phyloP scores from a whole-genome alignment of 805 yeast species.

The Candida morakotiae region DNA sequence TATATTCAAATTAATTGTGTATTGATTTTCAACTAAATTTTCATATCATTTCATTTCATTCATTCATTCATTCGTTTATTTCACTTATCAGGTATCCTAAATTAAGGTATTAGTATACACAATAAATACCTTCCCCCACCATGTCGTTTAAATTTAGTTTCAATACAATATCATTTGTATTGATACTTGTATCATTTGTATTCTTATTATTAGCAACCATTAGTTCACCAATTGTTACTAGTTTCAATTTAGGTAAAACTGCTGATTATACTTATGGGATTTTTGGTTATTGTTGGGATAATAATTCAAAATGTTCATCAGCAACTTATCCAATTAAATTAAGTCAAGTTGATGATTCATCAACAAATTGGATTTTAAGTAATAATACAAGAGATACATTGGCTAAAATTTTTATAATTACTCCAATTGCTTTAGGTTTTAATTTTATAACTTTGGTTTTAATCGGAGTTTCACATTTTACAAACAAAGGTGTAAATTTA shows the following conservation, averaged over 20 bases:
- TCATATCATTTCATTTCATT: no score
- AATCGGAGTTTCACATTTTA: constrained; percentile 22
- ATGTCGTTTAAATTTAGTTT: constrained; percentile 7
- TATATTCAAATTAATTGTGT: no score
- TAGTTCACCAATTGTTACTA: constrained; percentile 53
- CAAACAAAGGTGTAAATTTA: constrained; percentile 20
- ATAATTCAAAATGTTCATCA: constrained; percentile 32
- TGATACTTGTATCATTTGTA: constrained; percentile 53
- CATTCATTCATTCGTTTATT: no score
- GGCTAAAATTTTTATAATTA: constrained; percentile 51
- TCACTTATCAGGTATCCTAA: no score
- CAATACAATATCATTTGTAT: constrained; percentile 16
- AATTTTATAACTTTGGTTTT: constrained; percentile 37
- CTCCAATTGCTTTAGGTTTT: constrained; percentile 66
- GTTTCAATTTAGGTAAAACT: constrained; percentile 48
- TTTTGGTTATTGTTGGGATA: constrained; percentile 56
- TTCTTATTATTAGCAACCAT: constrained; percentile 58
- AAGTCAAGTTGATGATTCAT: constrained; percentile 19
- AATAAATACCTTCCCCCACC: neutral
- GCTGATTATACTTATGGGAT: constrained; percentile 52
- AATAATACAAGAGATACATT: constrained; percentile 45
- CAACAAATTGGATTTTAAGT: constrained; percentile 47
- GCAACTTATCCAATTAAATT: constrained; percentile 46
- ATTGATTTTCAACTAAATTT: no score
- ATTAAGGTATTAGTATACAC: no score